Evolutionary conservation across 108 stramenopile genomes (phyloP), one percentile per base, ranked within the genome.

Genomic region (Bacterosira constricta): DNA sequence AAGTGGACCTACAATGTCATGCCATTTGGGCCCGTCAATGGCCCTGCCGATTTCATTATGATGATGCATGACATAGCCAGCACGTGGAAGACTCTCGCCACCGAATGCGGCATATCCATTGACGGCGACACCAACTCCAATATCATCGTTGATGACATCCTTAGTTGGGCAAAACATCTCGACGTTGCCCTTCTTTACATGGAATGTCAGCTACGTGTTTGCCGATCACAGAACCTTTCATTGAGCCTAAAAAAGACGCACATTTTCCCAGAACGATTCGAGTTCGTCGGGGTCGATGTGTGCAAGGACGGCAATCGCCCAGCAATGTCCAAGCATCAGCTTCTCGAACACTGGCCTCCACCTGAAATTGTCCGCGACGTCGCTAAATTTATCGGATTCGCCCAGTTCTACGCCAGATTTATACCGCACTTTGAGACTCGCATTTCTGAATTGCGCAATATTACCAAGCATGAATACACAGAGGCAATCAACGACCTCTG

Each of bases 61-160:
- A 55, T 55, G 9, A 67, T 67, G 4, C 41, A 67, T 30, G 39
- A 67, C 36, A 35, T 67, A 21, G 26, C 36, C 15, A 39, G 27
- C 3, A 41, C 39, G 3, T 67, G 66, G 66, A 53, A 67, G n/a
- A 17, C 6, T 3, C 66, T 55, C 1, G 66, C 66, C 1, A 11
- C 20, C 10, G 6, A 13, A 0, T 9, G n/a, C 1, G 66, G 54
- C 20, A 37, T 67, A 15, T 2, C 17, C 18, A 55, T 67, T 25
- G 39, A 67, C 54, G 53, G 38, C 15, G 53, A 55, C 26, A 67
- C 66, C 32, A 67, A 67, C 39, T 55, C 66, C 8, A 39, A 29
- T 0, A 26, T 67, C 0, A 67, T 67, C 20, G 49, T 67, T 1
- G 52, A 54, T 34, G 52, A 67, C 29, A 37, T 53, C 26, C 50